Base-by-base conservation (phyloP, 106 monocot genomes). In the Platanthera guangdongensis region DNA sequence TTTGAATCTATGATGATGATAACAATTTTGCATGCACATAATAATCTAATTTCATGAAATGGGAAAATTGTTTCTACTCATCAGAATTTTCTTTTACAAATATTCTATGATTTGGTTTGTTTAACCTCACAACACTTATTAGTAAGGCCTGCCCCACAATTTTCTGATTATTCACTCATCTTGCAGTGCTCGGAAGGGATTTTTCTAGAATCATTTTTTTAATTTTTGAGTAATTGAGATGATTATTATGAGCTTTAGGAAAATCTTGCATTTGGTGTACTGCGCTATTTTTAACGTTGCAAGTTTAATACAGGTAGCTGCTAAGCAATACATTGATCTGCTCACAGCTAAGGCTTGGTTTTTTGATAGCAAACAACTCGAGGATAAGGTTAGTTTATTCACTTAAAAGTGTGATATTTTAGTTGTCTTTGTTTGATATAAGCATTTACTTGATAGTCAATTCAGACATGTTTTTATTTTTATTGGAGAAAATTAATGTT, bases 341-440 rank as follows among this genome's bases (percentile, higher is more conserved):
- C 78, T 96, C 60, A 96, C 89, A 47, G 82, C 93, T 71, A 77
- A 91, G 57, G 88, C 95, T 82, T 96, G 95, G 95, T 76, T 91
- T 84, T 83, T 74, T 51, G 84, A 85, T 81, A 89, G 86, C 79
- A 93, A 89, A 73, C 80, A 85, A 39, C 81, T 96, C 47, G 88
- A 91, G 81, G 82, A 81, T 62, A 91, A 91, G 90, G 95, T 90
- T 48, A 75, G 60, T 59, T 57, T 15, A n/a, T 73, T 47, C 9
- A 45, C 45, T 16, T 4, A 45, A 70, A 70, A 16, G 39, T 67
- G 3, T 67, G 67, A 30, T 16, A 39, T 21, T 19, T 60, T 60
- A 60, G 59, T 21, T 60, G 59, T 60, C 59, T 60, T 60, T 19
- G 59, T 22, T 60, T 21, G 21, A 60, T 21, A 60, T 60, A 60